Evolutionary conservation across 139 green algal genomes (phyloP).

Genomic region (Chlorella sp.): DNA sequence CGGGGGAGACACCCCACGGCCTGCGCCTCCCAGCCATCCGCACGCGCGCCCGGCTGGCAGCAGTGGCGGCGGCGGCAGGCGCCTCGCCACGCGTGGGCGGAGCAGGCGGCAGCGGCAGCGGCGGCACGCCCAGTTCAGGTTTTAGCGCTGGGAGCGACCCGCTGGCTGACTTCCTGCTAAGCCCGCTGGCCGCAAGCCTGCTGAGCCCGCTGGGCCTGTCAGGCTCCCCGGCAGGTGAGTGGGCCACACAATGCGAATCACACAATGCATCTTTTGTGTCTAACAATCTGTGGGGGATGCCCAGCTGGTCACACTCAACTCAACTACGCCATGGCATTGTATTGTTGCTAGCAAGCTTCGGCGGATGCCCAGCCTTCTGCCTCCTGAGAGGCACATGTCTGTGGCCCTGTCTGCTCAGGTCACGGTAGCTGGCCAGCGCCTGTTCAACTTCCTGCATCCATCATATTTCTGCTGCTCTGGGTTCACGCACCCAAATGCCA

Average conservation of each 20-base stretch:
- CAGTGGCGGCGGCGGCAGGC: neutral
- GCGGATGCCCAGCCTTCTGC: no score
- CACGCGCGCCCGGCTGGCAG: neutral
- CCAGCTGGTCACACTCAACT: neutral
- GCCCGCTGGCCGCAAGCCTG: slow-evolving; percentile 41
- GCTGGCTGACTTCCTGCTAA: slow-evolving; percentile 22
- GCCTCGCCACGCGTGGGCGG: neutral
- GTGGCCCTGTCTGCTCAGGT: no score
- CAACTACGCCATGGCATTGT: neutral
- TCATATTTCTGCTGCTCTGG: neutral
- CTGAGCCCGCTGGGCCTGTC: slow-evolving; percentile 36
- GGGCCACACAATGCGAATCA: neutral
- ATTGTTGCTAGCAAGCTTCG: neutral
- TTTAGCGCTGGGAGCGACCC: neutral
- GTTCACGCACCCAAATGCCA: neutral
- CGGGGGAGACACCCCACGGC: no score
- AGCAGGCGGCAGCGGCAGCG: neutral
- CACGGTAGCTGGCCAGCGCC: no score
- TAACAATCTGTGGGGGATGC: no score
- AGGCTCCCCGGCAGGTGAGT: neutral
- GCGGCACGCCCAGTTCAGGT: neutral
- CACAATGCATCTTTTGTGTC: no score
- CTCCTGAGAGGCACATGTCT: no score
- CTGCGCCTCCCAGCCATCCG: slow-evolving; percentile 6
- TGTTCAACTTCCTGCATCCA: no score